Evolutionary conservation across 179 eudicot genomes (phyloP), one percentile per base, ranked within the genome.

Genomic region (Carnegiea gigantea): DNA sequence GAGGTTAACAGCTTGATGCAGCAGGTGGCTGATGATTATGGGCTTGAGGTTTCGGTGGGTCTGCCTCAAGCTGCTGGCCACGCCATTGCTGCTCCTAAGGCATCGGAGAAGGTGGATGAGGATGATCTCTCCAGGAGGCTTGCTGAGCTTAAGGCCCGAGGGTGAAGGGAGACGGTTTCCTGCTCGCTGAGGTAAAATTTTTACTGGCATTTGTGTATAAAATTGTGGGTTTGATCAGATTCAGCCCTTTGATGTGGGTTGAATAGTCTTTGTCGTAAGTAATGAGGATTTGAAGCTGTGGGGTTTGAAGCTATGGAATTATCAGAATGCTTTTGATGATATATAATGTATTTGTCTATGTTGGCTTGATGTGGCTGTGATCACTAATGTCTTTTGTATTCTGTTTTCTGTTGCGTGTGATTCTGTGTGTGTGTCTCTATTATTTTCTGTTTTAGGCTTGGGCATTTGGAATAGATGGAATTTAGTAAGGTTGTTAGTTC

Each of bases 1-100:
- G 89, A 89, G 81, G 91, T 89, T 18, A 85, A 85, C 43, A 83
- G 85, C 33, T 80, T 89, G 83, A 83, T 89, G 89, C 87, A 87
- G 73, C 89, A 87, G 84, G 91, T 89, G 59, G 89, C 89, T 40
- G 91, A 89, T 78, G 91, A 89, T 53, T 83, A 89, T 30, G 91
- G 89, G 64, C 79, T 85, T 8, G 89, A 87, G 86, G 88, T 87
- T 20, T 81, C 85, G 3, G 89, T 85, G 1, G 88, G 88, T 4
- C 71, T 89, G 82, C 91, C 89, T 4, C 91, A 87, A 76, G 85
- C 91, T 77, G 91, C 86, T 53, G 86, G 83, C 3, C 89, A 89
- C 59, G 81, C 84, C 7, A 77, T 88, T 78, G 79, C 84, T 0
- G 83, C 71, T 2, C 75, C 86, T 2, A 81, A 77, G 82, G 81